Percentiles rank a stretch among this genome's conserved stretches.
Evolutionary conservation across 441 rosid species (phyloP).

Genomic region (Gossypium davidsonii): DNA sequence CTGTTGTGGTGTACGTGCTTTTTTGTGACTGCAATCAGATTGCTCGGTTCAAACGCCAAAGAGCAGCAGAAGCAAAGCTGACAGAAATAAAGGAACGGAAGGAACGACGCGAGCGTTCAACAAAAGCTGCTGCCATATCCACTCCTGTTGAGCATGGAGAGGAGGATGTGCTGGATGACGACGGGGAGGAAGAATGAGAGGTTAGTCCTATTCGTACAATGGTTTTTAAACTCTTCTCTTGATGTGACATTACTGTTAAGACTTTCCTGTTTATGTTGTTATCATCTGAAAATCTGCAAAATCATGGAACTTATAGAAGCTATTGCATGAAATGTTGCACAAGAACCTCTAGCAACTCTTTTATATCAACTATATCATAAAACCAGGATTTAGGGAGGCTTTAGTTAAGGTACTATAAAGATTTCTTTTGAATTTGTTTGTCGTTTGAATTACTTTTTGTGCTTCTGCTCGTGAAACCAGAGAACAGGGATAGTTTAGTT

Average conservation of each 20-base stretch:
- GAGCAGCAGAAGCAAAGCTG: slow-evolving; percentile 75
- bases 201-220: slow-evolving; percentile 30
- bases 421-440: no score
- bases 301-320: neutral
- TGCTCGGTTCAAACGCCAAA: slow-evolving; percentile 77
- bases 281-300: neutral
- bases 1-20: neutral
- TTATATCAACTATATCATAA: neutral
- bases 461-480: neutral
- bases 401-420: neutral
- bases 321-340: neutral
- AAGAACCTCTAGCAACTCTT: neutral
- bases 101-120: slow-evolving; percentile 76
- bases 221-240: neutral
- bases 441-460: no score
- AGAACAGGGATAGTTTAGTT: neutral
- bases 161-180: slow-evolving; percentile 75
- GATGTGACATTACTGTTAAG: neutral
- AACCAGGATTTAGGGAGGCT: neutral
- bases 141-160: slow-evolving; percentile 80
- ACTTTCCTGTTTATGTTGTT: neutral
- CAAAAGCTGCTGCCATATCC: slow-evolving; percentile 66
- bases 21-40: slow-evolving; percentile 35
- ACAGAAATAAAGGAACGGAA: slow-evolving; percentile 76
- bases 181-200: slow-evolving; percentile 95